Evolutionary conservation across 352 stramenopile species (phyloP).

Genomic region (Pythium rishiriense): DNA sequence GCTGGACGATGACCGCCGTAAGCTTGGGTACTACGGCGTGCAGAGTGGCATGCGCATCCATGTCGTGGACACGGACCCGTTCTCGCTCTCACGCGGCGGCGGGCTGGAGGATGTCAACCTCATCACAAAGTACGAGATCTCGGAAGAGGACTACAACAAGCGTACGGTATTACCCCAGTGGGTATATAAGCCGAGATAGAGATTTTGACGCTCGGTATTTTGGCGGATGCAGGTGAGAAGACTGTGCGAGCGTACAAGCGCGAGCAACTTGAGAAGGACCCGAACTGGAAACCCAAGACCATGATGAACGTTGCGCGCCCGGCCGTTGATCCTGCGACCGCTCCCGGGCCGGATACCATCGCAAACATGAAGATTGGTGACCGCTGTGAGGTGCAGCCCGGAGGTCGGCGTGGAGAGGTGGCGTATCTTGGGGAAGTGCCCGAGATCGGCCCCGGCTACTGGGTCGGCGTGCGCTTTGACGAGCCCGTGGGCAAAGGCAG

Average conservation of each 20-base stretch:
- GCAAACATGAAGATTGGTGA: constrained; percentile 87
- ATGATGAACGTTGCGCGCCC: constrained; percentile 56
- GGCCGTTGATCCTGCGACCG: constrained; percentile 36
- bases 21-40: constrained; percentile 92
- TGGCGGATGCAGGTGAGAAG: constrained; percentile 77
- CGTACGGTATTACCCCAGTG: too few relatives aligned
- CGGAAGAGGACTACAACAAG: constrained; percentile 98
- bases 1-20: constrained; percentile 76
- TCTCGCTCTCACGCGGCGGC: constrained; percentile 93
- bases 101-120: constrained; percentile 96
- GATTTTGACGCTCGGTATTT: too few relatives aligned
- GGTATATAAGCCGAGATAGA: too few relatives aligned
- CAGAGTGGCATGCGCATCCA: constrained; percentile 94
- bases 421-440: constrained; percentile 92
- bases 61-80: constrained; percentile 96
- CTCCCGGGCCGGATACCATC: constrained; percentile 73
- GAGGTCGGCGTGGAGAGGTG: constrained; percentile 91
- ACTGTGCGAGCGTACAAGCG: constrained; percentile 97
- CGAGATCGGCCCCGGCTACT: constrained; percentile 89
- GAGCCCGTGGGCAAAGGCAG: constrained; percentile 95
- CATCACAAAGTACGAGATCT: constrained; percentile 98
- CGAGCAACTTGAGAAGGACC: constrained; percentile 94
- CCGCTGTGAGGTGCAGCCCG: constrained; percentile 97
- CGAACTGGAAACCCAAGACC: constrained; percentile 92
- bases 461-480: constrained; percentile 97